A percentile compares a stretch with the other conserved stretches of the same genome.
Conservation (phyloP, 169 alveolate species). For the Amoebophrya sp. region DNA sequence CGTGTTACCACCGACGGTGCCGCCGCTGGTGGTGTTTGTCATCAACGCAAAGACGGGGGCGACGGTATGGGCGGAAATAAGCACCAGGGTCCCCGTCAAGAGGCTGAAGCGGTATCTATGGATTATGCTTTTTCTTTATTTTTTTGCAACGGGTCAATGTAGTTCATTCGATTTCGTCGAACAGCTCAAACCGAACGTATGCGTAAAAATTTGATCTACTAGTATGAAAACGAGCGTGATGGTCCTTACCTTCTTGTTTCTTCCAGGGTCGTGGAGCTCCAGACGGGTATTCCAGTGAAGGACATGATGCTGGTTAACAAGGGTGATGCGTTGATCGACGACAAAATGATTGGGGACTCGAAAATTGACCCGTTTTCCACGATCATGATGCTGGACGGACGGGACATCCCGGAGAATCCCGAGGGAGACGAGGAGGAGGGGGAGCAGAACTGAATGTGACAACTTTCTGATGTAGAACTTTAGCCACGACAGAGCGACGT, state of each 20-base stretch:
- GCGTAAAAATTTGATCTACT: too few relatives aligned
- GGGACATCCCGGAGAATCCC: background rate
- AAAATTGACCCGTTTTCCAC: background rate
- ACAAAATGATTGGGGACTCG: background rate
- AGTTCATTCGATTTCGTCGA: too few relatives aligned
- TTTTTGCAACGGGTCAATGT: too few relatives aligned
- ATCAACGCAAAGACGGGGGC: conserved; percentile 8
- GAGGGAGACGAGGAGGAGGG: background rate
- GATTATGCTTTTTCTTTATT: background rate
- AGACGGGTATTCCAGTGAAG: background rate
- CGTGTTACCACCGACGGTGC: background rate
- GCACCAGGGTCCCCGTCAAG: background rate
- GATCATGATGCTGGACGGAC: conserved; percentile 5
- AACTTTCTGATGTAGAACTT: too few relatives aligned
- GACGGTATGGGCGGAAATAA: background rate
- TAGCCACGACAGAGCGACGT: too few relatives aligned
- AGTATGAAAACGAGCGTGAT: too few relatives aligned
- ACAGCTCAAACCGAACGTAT: too few relatives aligned
- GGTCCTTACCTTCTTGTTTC: too few relatives aligned
- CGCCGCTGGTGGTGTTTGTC: background rate
- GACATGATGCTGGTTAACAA: conserved; percentile 3
- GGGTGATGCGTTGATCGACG: background rate
- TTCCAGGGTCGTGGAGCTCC: background rate
- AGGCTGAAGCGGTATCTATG: background rate
- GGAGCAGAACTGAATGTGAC: background rate